phyloP scores from a whole-genome alignment of 2,329 filamentous ascomycete species.

The Phialocephala subalpina region DNA sequence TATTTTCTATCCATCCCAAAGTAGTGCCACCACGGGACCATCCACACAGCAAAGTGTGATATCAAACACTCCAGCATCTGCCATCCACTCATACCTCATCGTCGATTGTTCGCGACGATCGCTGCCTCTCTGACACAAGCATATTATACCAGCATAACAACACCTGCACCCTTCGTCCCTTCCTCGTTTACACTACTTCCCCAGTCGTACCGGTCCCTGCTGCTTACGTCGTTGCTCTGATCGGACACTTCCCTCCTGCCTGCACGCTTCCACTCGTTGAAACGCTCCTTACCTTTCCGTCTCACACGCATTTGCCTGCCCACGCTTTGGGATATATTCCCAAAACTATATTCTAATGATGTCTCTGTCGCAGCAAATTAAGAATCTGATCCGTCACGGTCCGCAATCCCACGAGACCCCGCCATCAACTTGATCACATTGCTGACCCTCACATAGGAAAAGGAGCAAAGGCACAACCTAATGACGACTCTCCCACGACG shows the following conservation, averaged over 20 bases:
- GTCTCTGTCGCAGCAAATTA: slow-evolving; percentile 90
- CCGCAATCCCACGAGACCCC: slow-evolving; percentile 17
- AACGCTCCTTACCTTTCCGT: slow-evolving; percentile 9
- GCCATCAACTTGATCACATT: slow-evolving; percentile 20
- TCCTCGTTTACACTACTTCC: slow-evolving; percentile 2
- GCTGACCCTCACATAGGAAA: slow-evolving; percentile 67
- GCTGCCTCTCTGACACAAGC: slow-evolving; percentile 2
- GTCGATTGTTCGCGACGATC: slow-evolving; percentile 10
- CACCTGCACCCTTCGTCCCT: slow-evolving; percentile 7
- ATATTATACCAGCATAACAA: neutral
- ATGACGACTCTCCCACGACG: slow-evolving; percentile 61
- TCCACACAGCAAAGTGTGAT: neutral
- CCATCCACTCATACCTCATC: neutral
- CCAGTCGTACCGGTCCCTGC: slow-evolving; percentile 3
- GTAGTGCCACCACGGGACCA: neutral
- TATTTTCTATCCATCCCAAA: neutral
- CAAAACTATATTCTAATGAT: slow-evolving; percentile 47
- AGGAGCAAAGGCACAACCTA: slow-evolving; percentile 76
- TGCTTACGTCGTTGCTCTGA: slow-evolving; percentile 12
- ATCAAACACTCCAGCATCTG: neutral
- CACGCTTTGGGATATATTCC: neutral
- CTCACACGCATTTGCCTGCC: slow-evolving; percentile 5
- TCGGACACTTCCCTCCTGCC: neutral
- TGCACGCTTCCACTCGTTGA: slow-evolving; percentile 22
- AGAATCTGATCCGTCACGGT: slow-evolving; percentile 97